These are phyloP conservation scores for Cryphonectria carpinicola DNA, from an alignment of 2,329 filamentous ascomycete genomes.

Conservation along the genomic window DNA sequence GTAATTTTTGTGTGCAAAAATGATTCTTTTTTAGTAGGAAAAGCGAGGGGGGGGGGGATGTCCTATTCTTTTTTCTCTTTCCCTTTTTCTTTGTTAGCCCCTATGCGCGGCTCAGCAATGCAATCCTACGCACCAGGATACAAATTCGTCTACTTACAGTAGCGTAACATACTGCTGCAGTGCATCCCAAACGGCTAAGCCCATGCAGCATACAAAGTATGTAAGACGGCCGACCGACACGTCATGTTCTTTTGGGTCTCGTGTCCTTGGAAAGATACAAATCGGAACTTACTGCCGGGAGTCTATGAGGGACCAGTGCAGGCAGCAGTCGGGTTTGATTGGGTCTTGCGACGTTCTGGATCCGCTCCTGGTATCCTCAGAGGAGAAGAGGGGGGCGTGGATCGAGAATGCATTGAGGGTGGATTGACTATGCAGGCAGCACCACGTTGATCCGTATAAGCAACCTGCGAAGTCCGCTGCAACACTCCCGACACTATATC, in stretches of 20 bases:
- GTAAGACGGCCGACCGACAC: background rate
- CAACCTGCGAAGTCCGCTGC: background rate
- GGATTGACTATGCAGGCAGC: background rate
- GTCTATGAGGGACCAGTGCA: background rate
- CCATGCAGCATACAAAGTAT: background rate
- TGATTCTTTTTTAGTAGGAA: background rate
- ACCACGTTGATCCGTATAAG: background rate
- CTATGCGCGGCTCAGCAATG: background rate
- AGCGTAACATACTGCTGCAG: background rate
- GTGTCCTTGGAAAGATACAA: background rate
- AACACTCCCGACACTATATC: background rate
- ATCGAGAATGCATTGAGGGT: background rate
- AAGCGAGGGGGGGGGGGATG: too few relatives aligned
- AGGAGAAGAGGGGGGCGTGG: background rate
- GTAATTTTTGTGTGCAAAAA: background rate
- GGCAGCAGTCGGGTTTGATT: background rate
- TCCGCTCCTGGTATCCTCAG: background rate
- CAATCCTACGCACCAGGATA: background rate
- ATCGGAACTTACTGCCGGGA: background rate
- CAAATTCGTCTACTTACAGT: background rate
- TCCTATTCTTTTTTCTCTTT: background rate
- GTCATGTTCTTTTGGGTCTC: background rate
- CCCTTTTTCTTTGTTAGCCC: too few relatives aligned
- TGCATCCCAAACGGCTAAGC: background rate
- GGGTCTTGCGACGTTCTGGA: background rate